Conservation (phyloP, 2,329 filamentous ascomycete species). For the Exserohilum rostratum region DNA sequence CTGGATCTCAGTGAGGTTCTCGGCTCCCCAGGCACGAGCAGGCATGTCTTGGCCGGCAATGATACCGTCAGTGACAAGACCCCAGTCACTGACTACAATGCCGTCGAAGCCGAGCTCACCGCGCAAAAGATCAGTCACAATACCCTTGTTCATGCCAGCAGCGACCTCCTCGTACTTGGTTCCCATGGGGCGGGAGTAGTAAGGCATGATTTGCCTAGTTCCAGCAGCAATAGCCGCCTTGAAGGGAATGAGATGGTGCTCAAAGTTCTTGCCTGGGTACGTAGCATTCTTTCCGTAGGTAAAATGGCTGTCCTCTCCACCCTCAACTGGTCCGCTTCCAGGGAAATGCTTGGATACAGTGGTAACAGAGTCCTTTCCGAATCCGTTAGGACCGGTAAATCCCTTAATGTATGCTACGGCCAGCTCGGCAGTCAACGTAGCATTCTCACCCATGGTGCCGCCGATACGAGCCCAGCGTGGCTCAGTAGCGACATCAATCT, state of each 20-base stretch:
- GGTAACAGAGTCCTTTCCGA: constrained; percentile 54
- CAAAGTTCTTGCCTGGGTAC: constrained; percentile 59
- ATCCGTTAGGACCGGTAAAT: constrained; percentile 52
- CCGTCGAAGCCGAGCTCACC: constrained; percentile 58
- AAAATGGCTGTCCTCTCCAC: constrained; percentile 62
- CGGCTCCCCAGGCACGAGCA: constrained; percentile 59
- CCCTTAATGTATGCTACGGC: constrained; percentile 57
- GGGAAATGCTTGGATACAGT: constrained; percentile 63
- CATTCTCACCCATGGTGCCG: constrained; percentile 58
- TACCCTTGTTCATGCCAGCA: constrained; percentile 59
- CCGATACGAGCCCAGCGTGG: constrained; percentile 58
- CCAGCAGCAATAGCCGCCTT: constrained; percentile 58
- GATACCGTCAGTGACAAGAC: constrained; percentile 55
- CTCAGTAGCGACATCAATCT: constrained; percentile 60
- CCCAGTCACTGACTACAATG: constrained; percentile 61
- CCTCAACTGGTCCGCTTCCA: constrained; percentile 56
- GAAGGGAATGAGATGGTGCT: constrained; percentile 59
- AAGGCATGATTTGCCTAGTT: constrained; percentile 60
- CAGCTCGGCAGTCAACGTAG: constrained; percentile 46
- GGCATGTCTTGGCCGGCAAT: constrained; percentile 55
- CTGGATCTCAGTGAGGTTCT: constrained; percentile 53
- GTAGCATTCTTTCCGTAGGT: constrained; percentile 58
- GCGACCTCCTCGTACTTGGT: constrained; percentile 56
- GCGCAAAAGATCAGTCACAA: constrained; percentile 58
- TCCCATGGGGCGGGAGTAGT: constrained; percentile 57